Conservation (phyloP, 2,329 filamentous ascomycete genomes). For the Byssochlamys sp. region DNA sequence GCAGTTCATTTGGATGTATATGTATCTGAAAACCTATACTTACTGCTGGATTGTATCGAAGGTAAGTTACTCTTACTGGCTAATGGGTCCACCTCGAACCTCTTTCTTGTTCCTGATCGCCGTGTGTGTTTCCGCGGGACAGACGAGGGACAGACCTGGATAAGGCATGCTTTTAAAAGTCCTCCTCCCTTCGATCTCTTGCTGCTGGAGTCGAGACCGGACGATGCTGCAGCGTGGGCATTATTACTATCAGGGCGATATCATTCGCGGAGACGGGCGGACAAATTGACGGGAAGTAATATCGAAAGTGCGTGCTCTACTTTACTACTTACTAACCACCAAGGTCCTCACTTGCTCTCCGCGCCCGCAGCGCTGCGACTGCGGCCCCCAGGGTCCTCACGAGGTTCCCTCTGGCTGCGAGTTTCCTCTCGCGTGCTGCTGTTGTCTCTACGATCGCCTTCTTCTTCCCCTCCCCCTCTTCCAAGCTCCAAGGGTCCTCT, state of each 20-base stretch:
- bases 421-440: background rate
- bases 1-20: too few relatives aligned
- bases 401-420: background rate
- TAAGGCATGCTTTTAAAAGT: background rate
- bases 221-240: background rate
- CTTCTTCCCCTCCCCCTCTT: background rate
- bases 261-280: background rate
- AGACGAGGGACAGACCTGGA: background rate
- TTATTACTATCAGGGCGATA: background rate
- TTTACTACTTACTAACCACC: conserved; percentile 13
- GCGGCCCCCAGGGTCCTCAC: conserved; percentile 1
- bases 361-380: conserved; percentile 1
- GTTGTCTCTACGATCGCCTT: background rate
- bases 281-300: background rate
- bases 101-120: background rate
- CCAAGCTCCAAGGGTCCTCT: conserved; percentile 15
- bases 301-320: too few relatives aligned
- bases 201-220: background rate
- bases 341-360: conserved; percentile 22
- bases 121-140: background rate
- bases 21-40: too few relatives aligned
- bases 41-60: too few relatives aligned
- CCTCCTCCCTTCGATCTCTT: background rate
- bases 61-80: too few relatives aligned
- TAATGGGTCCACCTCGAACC: background rate